Percentiles rank a stretch among this genome's conserved stretches.
These are phyloP conservation scores for Spergularia bocconei DNA, from an alignment of 148 eudicot species.

Conservation along the genomic window DNA sequence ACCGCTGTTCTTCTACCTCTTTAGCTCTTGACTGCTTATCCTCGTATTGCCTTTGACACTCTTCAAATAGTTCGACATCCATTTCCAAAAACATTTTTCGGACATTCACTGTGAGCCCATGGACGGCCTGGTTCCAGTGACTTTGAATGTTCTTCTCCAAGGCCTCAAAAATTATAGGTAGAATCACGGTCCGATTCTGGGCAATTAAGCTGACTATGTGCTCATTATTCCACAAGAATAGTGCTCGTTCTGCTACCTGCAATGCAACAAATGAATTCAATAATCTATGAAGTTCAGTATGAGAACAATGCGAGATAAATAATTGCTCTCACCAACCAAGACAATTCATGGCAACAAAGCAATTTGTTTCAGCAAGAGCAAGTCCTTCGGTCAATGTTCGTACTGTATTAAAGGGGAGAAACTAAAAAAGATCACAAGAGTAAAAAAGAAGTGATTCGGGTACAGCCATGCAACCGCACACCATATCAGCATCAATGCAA, in stretches of 20 bases:
- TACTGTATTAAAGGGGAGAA: background rate
- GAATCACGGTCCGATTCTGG: conserved; percentile 48
- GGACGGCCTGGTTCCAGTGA: conserved; percentile 78
- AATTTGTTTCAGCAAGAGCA: background rate
- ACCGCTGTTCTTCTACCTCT: conserved; percentile 50
- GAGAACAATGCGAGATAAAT: background rate
- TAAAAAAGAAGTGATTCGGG: background rate
- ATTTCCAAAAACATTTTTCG: conserved; percentile 72
- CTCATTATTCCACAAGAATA: conserved; percentile 73
- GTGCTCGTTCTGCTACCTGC: conserved; percentile 81
- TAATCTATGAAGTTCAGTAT: background rate
- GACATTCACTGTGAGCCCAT: conserved; percentile 64
- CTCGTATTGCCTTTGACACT: conserved; percentile 52
- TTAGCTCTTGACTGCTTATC: conserved; percentile 45
- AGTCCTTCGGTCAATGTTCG: background rate
- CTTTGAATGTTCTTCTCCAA: conserved; percentile 63
- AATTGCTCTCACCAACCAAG: background rate
- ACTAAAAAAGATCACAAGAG: background rate
- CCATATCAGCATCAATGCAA: background rate
- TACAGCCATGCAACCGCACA: background rate
- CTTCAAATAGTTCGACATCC: conserved; percentile 62
- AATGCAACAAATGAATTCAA: conserved; percentile 5
- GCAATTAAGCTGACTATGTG: conserved; percentile 71
- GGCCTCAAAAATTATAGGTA: conserved; percentile 74
- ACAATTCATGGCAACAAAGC: background rate